Evolutionary conservation across 176 grass and related monocot species (phyloP), one percentile per base, ranked within the genome.

Genomic region (Oryza officinalis): DNA sequence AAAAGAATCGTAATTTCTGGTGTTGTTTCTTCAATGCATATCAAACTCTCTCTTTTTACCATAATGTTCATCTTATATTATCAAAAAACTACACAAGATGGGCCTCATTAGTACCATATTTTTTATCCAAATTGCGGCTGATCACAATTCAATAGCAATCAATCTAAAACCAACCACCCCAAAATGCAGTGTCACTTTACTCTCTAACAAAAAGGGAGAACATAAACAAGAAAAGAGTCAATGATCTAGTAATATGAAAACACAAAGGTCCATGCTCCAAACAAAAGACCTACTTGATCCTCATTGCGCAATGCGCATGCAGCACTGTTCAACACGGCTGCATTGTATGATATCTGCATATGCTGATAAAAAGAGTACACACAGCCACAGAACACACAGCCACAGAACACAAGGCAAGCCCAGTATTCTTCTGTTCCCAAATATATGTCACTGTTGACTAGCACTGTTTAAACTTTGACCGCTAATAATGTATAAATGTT

Each of bases 161-260:
- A 79, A n/a, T 83, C 84, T 74, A 67, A 73, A 86, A 83, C 68
- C 69, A 90, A 86, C 88, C 84, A 90, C 88, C 84, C 83, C 84
- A 83, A 79, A 77, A 79, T 74, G 84, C 67, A 79, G 52, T 61
- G 80, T 10, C 61, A 69, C 40, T 47, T 23, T 71, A 57, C 77
- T 86, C 20, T 76, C 74, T 81, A 65, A 72, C 87, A 69, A 79
- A 82, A 90, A 63, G 28, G 47, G 47, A 27, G 25, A 28, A 50
- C 40, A 79, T 37, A 64, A 75, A 83, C 46, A 38, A 64, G 8
- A 81, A 49, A 86, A 70, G 23, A 9, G 75, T 87, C 74, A 90
- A 87, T 78, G 69, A 83, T 49, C 37, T 32, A 79, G 75, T 44
- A 63, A 70, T 72, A 75, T 85, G 9, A 59, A 66, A 85, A 57